Conservation (phyloP, 345 rosid species). For the Salix viminalis region DNA sequence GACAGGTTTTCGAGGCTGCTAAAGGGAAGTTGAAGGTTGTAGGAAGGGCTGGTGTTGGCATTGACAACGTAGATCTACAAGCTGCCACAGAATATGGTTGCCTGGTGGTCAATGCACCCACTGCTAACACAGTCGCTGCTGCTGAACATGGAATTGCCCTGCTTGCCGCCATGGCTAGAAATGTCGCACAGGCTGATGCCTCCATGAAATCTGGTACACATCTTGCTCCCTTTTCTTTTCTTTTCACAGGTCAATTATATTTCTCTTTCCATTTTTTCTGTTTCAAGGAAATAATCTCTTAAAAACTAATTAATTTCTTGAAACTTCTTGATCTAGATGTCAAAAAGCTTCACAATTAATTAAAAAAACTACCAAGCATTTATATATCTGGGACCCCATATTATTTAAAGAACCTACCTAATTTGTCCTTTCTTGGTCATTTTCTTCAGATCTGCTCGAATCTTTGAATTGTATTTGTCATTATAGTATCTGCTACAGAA, state of each 20-base stretch:
- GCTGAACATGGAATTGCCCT: constrained; percentile 81
- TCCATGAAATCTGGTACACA: constrained; percentile 73
- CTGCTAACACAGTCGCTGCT: constrained; percentile 80
- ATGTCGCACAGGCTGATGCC: constrained; percentile 79
- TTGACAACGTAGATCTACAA: constrained; percentile 82
- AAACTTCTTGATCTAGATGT: no score
- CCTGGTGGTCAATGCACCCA: constrained; percentile 77
- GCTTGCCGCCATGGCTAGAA: constrained; percentile 71
- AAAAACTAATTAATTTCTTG: no score
- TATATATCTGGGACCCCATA: no score
- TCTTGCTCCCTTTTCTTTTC: no score
- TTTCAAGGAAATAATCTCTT: background rate
- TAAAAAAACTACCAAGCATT: no score
- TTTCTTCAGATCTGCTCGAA: background rate
- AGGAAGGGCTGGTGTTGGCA: constrained; percentile 84
- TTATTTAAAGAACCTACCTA: no score
- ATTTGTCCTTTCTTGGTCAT: background rate
- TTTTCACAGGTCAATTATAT: background rate
- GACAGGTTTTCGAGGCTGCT: constrained; percentile 69
- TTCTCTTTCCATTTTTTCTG: background rate
- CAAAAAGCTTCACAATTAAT: no score
- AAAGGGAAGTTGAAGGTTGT: constrained; percentile 73
- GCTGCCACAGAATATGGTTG: constrained; percentile 84
- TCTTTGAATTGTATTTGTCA: background rate
- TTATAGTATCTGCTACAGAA: background rate